Evolutionary conservation across 2,329 filamentous ascomycete species (phyloP), one percentile per base, ranked within the genome.

Genomic region (Rhynchosporium graminicola): DNA sequence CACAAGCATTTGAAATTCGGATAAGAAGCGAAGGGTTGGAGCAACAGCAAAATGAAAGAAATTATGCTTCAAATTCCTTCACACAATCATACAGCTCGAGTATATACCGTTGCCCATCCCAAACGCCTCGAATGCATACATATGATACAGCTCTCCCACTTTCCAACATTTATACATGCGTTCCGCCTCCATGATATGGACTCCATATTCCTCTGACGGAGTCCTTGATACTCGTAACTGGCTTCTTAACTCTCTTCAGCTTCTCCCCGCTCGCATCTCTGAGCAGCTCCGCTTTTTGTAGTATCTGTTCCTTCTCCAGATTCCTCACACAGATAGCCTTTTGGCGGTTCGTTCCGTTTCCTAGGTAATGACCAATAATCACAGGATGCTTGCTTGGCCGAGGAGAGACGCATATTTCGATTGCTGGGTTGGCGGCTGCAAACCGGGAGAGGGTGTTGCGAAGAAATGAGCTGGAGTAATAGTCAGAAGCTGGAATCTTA

Each of bases 241-340:
- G 83, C 78, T 88, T 89, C 74, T 80, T 85, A 63, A 82, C 80
- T 70, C 76, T 81, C 78, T 79, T 85, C 72, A 90, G 76, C 81
- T 89, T 91, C 77, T 91, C 88, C 63, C 91, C 91, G 69, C 83
- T 92, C 28, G 88, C 85, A 74, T 92, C 86, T 63, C 89, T 82
- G 71, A 95, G 75, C 64, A 92, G 76, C 74, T 90, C 83, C 0
- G 83, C 87, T 81, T 97, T 97, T 74, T 91, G 82, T 60, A 93
- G 75, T 43, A 99, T 88, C 75, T 96, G 88, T 64, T 88, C 84
- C 36, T 87, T 85, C 70, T 92, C 87, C 74, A 97, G 77, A 72
- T 97, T 98, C 70, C 89, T 86, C 62, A 98, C 92, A 76, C 93
- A 97, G 58, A 98, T 86, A 9, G 91, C 84, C 76, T 95, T 95